Evolutionary conservation across 805 yeast species (phyloP).

Genomic region (Candida vartiovaarae): DNA sequence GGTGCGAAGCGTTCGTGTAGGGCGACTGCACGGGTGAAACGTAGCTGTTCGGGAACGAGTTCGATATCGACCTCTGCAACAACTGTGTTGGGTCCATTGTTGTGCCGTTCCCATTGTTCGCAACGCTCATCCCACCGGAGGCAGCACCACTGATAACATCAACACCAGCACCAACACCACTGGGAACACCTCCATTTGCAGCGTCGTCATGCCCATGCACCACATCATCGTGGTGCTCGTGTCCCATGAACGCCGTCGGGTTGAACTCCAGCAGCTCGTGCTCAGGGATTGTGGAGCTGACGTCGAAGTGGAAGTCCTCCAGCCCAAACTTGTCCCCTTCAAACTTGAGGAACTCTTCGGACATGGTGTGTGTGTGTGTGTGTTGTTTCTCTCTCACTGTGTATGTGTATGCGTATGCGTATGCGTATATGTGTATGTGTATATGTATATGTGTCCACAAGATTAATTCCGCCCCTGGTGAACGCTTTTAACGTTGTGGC

Average conservation of each 20-base stretch:
- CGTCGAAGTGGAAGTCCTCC: slow-evolving; percentile 22
- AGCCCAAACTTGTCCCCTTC: slow-evolving; percentile 14
- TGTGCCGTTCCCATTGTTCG: neutral
- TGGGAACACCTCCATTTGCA: no score
- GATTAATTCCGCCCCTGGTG: no score
- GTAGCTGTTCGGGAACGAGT: slow-evolving; percentile 11
- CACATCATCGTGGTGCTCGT: neutral
- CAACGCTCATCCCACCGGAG: neutral
- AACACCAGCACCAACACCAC: no score
- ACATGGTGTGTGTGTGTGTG: slow-evolving; percentile 8
- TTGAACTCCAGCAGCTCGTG: slow-evolving; percentile 21
- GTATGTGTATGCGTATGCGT: no score
- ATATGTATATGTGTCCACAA: no score
- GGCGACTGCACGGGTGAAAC: slow-evolving; percentile 19
- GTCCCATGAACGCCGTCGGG: slow-evolving; percentile 11
- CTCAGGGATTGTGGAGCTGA: slow-evolving; percentile 23
- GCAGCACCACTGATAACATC: no score
- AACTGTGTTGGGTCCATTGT: slow-evolving; percentile 8
- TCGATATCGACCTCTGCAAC: neutral
- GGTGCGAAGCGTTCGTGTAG: slow-evolving; percentile 11
- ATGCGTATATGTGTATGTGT: no score
- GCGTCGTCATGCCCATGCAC: no score
- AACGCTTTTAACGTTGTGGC: no score
- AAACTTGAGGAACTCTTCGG: slow-evolving; percentile 21
- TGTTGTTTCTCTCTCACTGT: neutral